Conservation (phyloP, 495 filamentous ascomycete species). For the Astrocystis sublimbata region DNA sequence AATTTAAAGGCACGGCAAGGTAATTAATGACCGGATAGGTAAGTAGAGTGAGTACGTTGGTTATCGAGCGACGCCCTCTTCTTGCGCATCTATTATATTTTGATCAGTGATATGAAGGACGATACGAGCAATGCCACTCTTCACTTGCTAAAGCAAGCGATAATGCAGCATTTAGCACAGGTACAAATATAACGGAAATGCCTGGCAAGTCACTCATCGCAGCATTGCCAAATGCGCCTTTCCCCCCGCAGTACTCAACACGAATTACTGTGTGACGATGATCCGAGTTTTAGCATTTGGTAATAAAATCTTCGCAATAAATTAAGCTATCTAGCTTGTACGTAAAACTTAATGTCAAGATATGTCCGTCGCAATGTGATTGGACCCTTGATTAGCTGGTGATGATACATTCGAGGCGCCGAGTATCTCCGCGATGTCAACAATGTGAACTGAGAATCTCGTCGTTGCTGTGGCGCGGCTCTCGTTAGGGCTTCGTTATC, state of each 20-base stretch:
- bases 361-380: neutral
- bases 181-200: no score
- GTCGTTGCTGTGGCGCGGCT: neutral
- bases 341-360: no score
- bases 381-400: neutral
- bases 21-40: no score
- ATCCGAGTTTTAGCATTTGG: no score
- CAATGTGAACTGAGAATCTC: neutral
- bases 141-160: neutral
- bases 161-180: neutral
- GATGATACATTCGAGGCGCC: neutral
- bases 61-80: neutral
- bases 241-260: no score
- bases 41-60: no score
- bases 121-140: neutral
- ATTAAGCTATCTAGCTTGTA: neutral
- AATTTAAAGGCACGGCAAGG: neutral
- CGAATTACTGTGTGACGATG: no score
- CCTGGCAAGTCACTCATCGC: no score
- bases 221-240: no score
- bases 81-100: neutral
- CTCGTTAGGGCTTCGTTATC: neutral
- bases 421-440: neutral
- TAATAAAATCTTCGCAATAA: slow-evolving; percentile 4
- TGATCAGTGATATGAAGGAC: neutral